phyloP scores from a whole-genome alignment of 148 eudicot species.

The Heliosperma pusillum region DNA sequence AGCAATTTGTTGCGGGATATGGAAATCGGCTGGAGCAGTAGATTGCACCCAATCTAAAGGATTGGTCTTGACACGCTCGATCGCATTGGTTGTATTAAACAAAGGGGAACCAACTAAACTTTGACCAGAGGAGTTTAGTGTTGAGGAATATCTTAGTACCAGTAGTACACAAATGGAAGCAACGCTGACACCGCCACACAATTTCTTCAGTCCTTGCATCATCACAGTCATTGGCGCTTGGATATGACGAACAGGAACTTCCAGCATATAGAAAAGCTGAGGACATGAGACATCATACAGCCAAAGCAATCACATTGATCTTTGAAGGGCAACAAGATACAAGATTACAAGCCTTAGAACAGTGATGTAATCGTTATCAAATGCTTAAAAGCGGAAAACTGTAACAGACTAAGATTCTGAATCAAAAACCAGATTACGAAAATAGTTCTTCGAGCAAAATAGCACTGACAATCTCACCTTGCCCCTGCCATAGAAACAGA shows the following conservation, averaged over 20 bases:
- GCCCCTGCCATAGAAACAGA: slow-evolving; percentile 22
- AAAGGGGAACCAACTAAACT: slow-evolving; percentile 35
- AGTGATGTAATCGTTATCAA: slow-evolving; percentile 7
- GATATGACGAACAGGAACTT: too few species aligned
- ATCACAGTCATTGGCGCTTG: slow-evolving; percentile 8
- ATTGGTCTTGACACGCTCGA: slow-evolving; percentile 72
- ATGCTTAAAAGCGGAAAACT: neutral
- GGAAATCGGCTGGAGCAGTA: slow-evolving; percentile 52
- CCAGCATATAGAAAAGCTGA: neutral
- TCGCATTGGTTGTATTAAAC: slow-evolving; percentile 53
- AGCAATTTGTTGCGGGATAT: slow-evolving; percentile 35
- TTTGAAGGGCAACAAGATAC: slow-evolving; percentile 1
- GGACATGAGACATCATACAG: slow-evolving; percentile 11
- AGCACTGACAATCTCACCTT: slow-evolving; percentile 11
- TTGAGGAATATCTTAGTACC: slow-evolving; percentile 46
- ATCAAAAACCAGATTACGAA: slow-evolving; percentile 4
- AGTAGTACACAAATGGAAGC: slow-evolving; percentile 63
- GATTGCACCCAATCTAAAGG: slow-evolving; percentile 77
- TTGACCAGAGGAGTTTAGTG: slow-evolving; percentile 47
- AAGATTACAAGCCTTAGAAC: neutral
- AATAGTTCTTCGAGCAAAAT: slow-evolving; percentile 14
- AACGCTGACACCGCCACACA: slow-evolving; percentile 52
- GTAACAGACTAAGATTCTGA: neutral
- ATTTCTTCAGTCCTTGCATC: slow-evolving; percentile 70
- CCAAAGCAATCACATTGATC: slow-evolving; percentile 9